These are phyloP conservation scores for Plasmodium chabaudi DNA, from an alignment of 169 alveolate species.

Conservation along the genomic window DNA sequence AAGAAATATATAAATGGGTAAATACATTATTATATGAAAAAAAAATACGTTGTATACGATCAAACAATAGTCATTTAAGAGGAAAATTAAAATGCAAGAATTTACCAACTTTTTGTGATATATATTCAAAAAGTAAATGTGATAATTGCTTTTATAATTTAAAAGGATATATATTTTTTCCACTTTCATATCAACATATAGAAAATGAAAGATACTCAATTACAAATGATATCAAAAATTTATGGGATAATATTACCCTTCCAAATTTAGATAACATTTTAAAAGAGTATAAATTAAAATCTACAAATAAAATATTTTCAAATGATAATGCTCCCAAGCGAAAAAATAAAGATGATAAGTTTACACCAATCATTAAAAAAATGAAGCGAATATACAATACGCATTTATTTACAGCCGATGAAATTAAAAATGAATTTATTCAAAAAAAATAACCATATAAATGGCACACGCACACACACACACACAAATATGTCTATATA, in stretches of 20 bases:
- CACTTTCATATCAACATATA: constrained; percentile 78
- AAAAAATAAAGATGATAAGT: constrained; percentile 68
- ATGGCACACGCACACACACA: not conserved
- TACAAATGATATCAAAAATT: constrained; percentile 78
- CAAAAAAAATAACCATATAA: constrained; percentile 8
- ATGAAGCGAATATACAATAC: constrained; percentile 83
- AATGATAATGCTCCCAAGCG: constrained; percentile 55
- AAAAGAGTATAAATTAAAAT: constrained; percentile 74
- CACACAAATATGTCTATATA: no score
- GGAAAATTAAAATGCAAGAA: constrained; percentile 79
- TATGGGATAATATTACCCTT: constrained; percentile 79
- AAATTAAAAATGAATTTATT: constrained; percentile 75
- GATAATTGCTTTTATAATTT: constrained; percentile 78
- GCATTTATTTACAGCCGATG: constrained; percentile 84
- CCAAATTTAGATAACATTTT: constrained; percentile 48
- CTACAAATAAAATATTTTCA: constrained; percentile 55
- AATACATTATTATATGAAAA: constrained; percentile 73
- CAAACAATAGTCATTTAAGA: constrained; percentile 79
- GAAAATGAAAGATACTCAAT: constrained; percentile 78
- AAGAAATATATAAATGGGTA: constrained; percentile 72
- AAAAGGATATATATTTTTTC: constrained; percentile 76
- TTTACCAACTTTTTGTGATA: constrained; percentile 77
- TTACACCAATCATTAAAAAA: constrained; percentile 76
- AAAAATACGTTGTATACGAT: constrained; percentile 78
- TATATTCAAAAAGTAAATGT: constrained; percentile 79